Evolutionary conservation across 768 basidiomycete genomes (phyloP).

Genomic region (Leccinum olivaceopallidum): DNA sequence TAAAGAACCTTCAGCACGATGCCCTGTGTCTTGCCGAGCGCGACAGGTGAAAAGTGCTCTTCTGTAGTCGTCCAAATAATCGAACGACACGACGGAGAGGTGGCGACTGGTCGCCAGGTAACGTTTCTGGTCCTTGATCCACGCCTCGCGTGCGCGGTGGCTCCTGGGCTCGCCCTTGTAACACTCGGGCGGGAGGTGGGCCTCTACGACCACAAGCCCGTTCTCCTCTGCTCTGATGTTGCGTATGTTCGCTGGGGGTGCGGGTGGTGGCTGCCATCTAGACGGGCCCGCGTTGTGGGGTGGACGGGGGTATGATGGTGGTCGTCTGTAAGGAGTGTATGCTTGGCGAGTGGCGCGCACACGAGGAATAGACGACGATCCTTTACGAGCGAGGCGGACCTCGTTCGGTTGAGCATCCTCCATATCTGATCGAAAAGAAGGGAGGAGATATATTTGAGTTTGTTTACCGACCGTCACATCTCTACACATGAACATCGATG

Average conservation of each 20-base stretch:
- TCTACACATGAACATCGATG: conserved; percentile 17
- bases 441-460: conserved; percentile 13
- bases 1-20: conserved; percentile 8
- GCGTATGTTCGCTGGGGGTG: neutral
- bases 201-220: conserved; percentile 6
- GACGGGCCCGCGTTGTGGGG: neutral
- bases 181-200: conserved; percentile 16
- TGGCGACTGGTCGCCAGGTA: conserved; percentile 7
- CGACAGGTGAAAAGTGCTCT: conserved; percentile 15
- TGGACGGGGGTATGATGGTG: neutral
- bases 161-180: conserved; percentile 9
- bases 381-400: conserved; percentile 36
- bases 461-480: conserved; percentile 22
- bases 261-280: conserved; percentile 2
- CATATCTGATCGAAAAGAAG: conserved; percentile 8
- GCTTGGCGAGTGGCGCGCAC: conserved; percentile 16
- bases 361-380: conserved; percentile 28
- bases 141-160: conserved; percentile 11
- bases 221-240: neutral
- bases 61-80: conserved; percentile 4
- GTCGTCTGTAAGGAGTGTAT: neutral
- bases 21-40: neutral
- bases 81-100: conserved; percentile 13
- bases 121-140: conserved; percentile 16
- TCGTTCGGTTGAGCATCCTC: conserved; percentile 45